Percentiles rank a stretch among this genome's conserved stretches.
phyloP scores from a whole-genome alignment of 306 rosid species.

The Cajanus cajan region DNA sequence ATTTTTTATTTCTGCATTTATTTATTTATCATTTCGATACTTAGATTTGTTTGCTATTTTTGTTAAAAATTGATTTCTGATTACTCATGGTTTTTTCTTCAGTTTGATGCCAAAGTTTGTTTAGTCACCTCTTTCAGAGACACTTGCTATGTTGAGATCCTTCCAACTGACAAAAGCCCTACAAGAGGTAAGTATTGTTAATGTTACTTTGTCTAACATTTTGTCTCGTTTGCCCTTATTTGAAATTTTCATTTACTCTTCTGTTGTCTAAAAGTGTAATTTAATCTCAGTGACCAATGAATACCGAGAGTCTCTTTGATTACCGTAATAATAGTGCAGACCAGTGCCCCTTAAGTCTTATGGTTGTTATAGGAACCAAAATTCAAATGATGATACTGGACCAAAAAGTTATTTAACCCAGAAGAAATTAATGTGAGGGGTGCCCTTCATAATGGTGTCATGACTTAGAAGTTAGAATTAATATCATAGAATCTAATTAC shows the following conservation, averaged over 20 bases:
- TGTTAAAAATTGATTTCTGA: constrained; percentile 36
- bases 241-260: constrained; percentile 4
- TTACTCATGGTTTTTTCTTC: constrained; percentile 34
- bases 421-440: neutral
- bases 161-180: constrained; percentile 70
- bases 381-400: too few relatives aligned
- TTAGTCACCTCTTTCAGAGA: constrained; percentile 91
- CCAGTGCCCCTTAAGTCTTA: neutral
- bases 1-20: constrained; percentile 14
- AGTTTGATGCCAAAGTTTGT: constrained; percentile 90
- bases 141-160: constrained; percentile 85
- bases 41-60: neutral
- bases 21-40: neutral
- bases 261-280: neutral
- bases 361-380: neutral
- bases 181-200: constrained; percentile 56
- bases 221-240: neutral
- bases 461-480: constrained; percentile 8
- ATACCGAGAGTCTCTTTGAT: neutral
- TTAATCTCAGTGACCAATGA: neutral
- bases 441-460: neutral
- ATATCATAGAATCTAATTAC: neutral
- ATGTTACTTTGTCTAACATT: neutral
- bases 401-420: too few relatives aligned
- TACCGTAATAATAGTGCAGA: neutral